Evolutionary conservation across 2,329 filamentous ascomycete genomes (phyloP).

Genomic region (Aphanoascus verrucosus): DNA sequence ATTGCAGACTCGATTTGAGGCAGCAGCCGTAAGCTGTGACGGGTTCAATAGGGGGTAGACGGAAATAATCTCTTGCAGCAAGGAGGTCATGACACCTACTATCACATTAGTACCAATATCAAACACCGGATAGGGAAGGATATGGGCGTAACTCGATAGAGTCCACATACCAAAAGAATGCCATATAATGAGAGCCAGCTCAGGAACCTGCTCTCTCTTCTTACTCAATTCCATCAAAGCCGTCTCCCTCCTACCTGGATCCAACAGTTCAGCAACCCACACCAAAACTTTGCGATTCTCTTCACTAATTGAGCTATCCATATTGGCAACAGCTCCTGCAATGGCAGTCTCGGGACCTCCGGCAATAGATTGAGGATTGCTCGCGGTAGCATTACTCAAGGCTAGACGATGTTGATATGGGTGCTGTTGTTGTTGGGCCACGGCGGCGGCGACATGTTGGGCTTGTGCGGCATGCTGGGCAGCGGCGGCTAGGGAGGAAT

Average conservation of each 20-base stretch:
- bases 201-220: conserved; percentile 95
- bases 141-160: not conserved
- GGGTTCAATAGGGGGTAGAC: conserved; percentile 95
- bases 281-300: conserved; percentile 87
- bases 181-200: conserved; percentile 92
- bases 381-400: conserved; percentile 48
- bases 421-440: conserved; percentile 33
- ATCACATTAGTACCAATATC: conserved; percentile 5
- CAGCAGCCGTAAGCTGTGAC: conserved; percentile 92
- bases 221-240: conserved; percentile 94
- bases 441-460: conserved; percentile 26
- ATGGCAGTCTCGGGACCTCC: conserved; percentile 14
- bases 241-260: conserved; percentile 74
- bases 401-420: conserved; percentile 63
- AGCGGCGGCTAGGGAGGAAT: conserved; percentile 21
- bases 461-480: conserved; percentile 25
- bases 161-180: conserved; percentile 84
- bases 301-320: conserved; percentile 64
- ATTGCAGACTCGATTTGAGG: conserved; percentile 94
- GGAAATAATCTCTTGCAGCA: conserved; percentile 96
- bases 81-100: conserved; percentile 89
- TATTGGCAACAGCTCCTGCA: conserved; percentile 31
- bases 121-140: not conserved
- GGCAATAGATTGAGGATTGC: conserved; percentile 25
- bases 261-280: conserved; percentile 85